Evolutionary conservation across 176 grass and related monocot species (phyloP), one percentile per base, ranked within the genome.

Genomic region (Carex myosuroides): DNA sequence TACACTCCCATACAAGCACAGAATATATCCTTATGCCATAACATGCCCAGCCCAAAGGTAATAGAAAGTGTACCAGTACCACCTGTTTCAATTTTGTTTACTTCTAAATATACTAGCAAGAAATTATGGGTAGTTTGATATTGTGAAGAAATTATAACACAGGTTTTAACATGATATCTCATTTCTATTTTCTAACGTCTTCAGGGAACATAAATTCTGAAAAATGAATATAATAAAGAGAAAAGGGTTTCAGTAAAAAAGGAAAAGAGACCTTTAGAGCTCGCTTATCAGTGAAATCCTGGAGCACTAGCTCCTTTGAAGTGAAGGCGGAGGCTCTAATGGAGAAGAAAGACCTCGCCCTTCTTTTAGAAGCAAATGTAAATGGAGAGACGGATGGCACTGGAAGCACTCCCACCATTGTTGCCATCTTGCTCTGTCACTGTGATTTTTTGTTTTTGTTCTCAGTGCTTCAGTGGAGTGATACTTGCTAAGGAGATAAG

Each of bases 191-290:
- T 50, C 2, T 50, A 50, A 50, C 0, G 9, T 50, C 2, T 50
- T 12, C 46, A 12, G 46, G 21, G 24, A 91, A 46, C 32, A 24
- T 83, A 44, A 61, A 57, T 50, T 41, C 14, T 60, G 8, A 13
- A 12, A 67, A 55, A 35, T 69, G 5, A 55, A 39, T 22, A 53
- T 44, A 32, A 70, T 26, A 52, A 72, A n/a, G 56, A 41, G 73
- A 20, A 13, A 1, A 8, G 21, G 22, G 21, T 11, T 29, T 64
- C 22, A 64, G 24, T 64, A 64, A 13, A 5, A 81, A 13, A 79
- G 68, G 24, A 6, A 59, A 71, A 58, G 54, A 84, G 75, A 98
- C 95, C 95, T 98, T 98, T 37, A 98, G 88, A 75, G 92, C 95
- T 60, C 46, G 92, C 48, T 72, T 92, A 68, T 93, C 84, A 4